phyloP scores from a whole-genome alignment of 148 eudicot genomes.

The Spergularia bocconei region DNA sequence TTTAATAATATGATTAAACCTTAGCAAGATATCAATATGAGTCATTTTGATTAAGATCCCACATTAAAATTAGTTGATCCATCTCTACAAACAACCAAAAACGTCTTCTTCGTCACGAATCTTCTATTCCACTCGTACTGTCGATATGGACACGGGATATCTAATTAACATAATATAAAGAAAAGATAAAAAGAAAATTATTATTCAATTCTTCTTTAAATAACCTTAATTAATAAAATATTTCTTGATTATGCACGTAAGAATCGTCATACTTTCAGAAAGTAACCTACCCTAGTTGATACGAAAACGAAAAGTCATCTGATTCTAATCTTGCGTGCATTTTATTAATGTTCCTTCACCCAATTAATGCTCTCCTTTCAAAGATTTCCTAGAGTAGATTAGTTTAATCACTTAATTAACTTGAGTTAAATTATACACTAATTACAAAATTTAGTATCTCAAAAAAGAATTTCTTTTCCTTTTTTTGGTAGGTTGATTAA shows the following conservation, averaged over 20 bases:
- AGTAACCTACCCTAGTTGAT: not conserved
- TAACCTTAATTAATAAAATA: not conserved
- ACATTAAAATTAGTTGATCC: not conserved
- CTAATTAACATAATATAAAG: too few species aligned
- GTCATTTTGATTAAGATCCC: not conserved
- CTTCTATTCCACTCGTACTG: too few species aligned
- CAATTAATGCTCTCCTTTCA: conserved; percentile 3
- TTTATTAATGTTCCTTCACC: not conserved
- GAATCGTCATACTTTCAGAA: conserved; percentile 9
- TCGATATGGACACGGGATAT: too few species aligned
- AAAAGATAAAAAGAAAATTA: too few species aligned
- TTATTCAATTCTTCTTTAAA: not conserved
- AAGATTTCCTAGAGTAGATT: conserved; percentile 9
- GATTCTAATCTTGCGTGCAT: not conserved
- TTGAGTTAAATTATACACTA: not conserved
- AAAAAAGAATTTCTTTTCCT: conserved; percentile 17
- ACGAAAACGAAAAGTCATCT: conserved; percentile 18
- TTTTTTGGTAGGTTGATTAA: conserved; percentile 21
- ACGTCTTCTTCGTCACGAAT: not conserved
- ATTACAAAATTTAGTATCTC: not conserved
- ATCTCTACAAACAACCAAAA: not conserved
- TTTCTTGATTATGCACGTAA: conserved; percentile 15
- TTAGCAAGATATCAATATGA: not conserved
- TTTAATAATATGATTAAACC: too few species aligned
- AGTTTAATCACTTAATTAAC: not conserved